Base-by-base conservation (phyloP, 805 yeast species). In the Starmerella gropengiesseri region DNA sequence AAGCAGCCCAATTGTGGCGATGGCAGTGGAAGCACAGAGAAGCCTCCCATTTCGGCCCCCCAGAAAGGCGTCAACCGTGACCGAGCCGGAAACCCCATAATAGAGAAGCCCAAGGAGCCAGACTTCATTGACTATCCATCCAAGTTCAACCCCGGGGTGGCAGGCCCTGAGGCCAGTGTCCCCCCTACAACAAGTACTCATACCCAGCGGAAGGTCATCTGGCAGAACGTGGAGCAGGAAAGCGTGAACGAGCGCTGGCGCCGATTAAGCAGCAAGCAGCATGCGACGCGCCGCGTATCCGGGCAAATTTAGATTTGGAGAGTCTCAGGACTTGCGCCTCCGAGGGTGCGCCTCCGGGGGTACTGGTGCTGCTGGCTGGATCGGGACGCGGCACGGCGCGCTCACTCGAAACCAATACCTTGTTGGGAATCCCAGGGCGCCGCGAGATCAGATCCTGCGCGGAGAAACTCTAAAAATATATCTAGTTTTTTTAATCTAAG, bases 1-100 rank as follows among this genome's bases (percentile, higher is more conserved):
- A 23, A 26, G 17, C 39, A 36, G 31, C 39, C 39, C 3, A 36
- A 36, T 17, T 36, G 39, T 18, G 33, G 33, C 18, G 33, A 30
- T 19, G 13, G 13, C 16, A n/a, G 6, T n/a, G 30, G 16, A 8
- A 21, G 29, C 14, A 7, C 12, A n/a, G 13, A 3, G 12, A 19
- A 16, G 19, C 19, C 31, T 9, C 18, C 19, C 11, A 29, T 23
- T 7, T 17, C 37, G 3, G 29, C 29, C 5, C 37, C 37, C 7
- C 5, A 23, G 5, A 34, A 34, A 20, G 37, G 37, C 18, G 29
- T 34, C 21, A 34, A n/a, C 28, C 37, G 37, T 21, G 28, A 34
- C 37, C 26, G 18, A 34, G 20, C 20, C 14, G 18, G 37, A 29
- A 6, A 23, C 11, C 26, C 26, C 11, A 7, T 23, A 8, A 23